Evolutionary conservation across 495 filamentous ascomycete species (phyloP).

Genomic region (Penicillium antarcticum): DNA sequence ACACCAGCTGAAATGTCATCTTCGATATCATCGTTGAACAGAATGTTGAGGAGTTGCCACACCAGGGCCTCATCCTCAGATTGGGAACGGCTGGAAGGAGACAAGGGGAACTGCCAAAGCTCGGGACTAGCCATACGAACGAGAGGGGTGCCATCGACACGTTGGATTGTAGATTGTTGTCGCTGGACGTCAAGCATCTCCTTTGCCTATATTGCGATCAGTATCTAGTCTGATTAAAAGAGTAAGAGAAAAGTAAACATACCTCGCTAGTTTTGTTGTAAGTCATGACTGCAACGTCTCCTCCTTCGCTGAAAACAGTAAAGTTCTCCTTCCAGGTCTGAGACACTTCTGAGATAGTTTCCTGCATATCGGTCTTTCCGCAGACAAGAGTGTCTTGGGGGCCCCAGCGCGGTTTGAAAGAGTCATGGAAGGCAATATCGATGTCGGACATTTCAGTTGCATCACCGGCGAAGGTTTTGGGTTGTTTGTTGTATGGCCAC

Average conservation of each 20-base stretch:
- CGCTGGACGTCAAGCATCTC: slow-evolving; percentile 38
- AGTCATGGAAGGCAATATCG: slow-evolving; percentile 59
- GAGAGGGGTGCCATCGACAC: slow-evolving; percentile 38
- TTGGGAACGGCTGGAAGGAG: slow-evolving; percentile 18
- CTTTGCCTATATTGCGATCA: slow-evolving; percentile 19
- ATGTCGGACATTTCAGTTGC: slow-evolving; percentile 52
- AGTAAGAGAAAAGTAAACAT: slow-evolving; percentile 6
- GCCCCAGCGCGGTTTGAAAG: slow-evolving; percentile 77
- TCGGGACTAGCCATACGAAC: slow-evolving; percentile 32
- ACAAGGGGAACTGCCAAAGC: slow-evolving; percentile 34
- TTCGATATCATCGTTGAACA: slow-evolving; percentile 70
- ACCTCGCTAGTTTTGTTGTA: slow-evolving; percentile 26
- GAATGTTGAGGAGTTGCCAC: slow-evolving; percentile 67
- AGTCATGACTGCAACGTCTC: slow-evolving; percentile 31
- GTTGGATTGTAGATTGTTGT: slow-evolving; percentile 32
- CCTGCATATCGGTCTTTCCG: slow-evolving; percentile 33
- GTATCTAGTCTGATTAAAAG: neutral
- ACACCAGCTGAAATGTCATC: slow-evolving; percentile 43
- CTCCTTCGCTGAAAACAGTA: slow-evolving; percentile 37
- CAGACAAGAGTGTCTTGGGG: slow-evolving; percentile 70
- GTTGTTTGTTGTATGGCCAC: slow-evolving; percentile 82
- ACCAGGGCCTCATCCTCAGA: slow-evolving; percentile 37
- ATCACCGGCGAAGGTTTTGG: slow-evolving; percentile 60
- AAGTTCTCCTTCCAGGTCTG: slow-evolving; percentile 33
- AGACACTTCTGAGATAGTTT: slow-evolving; percentile 17